Conservation (phyloP, 2,329 filamentous ascomycete species). For the Botrytis cinerea region DNA sequence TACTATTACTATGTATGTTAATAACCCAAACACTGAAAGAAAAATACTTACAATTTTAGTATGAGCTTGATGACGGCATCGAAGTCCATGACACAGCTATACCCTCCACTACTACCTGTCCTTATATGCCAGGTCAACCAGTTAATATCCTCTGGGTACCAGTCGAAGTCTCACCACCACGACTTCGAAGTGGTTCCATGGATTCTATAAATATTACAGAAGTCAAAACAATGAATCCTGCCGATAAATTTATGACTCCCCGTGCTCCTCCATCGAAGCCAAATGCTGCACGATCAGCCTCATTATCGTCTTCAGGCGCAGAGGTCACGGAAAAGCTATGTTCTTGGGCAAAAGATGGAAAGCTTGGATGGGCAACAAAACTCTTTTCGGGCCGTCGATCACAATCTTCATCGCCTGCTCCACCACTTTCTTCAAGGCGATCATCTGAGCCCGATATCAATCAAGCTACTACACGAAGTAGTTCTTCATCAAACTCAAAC, state of each 20-base stretch:
- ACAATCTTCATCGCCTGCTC: conserved; percentile 43
- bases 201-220: conserved; percentile 59
- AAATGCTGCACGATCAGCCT: conserved; percentile 42
- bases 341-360: conserved; percentile 24
- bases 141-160: conserved; percentile 86
- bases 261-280: conserved; percentile 57
- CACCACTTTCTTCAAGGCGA: neutral
- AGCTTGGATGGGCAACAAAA: conserved; percentile 24
- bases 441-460: conserved; percentile 14
- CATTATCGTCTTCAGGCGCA: neutral
- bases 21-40: conserved; percentile 37
- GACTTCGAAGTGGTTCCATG: conserved; percentile 65
- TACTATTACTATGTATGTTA: conserved; percentile 92
- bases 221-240: conserved; percentile 75
- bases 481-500: neutral
- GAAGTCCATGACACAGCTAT: conserved; percentile 74
- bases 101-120: conserved; percentile 76
- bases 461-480: conserved; percentile 25
- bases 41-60: conserved; percentile 53
- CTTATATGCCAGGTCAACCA: conserved; percentile 82
- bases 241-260: conserved; percentile 73
- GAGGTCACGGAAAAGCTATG: neutral
- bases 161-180: conserved; percentile 59
- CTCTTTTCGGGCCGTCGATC: conserved; percentile 20
- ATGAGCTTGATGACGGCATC: conserved; percentile 75